Conservation (phyloP, 371 early-diverging fungal species). For the Actinomucor elegans region DNA sequence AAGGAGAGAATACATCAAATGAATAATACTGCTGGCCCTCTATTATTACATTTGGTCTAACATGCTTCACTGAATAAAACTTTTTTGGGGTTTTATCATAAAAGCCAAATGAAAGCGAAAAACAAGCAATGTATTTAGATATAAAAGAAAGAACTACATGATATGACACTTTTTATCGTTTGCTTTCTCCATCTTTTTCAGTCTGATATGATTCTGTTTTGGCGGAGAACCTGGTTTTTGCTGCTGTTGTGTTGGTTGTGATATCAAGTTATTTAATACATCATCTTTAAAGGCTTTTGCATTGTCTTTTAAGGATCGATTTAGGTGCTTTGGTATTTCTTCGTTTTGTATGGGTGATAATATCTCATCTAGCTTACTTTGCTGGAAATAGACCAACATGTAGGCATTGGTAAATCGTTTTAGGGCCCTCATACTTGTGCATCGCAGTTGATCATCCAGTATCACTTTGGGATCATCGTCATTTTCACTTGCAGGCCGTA, state of each 20-base stretch:
- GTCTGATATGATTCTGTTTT: conserved; percentile 18
- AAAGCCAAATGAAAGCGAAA: too few species aligned
- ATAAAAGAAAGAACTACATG: conserved; percentile 12
- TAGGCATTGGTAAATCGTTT: conserved; percentile 64
- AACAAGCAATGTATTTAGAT: too few species aligned
- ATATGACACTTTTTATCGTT: conserved; percentile 22
- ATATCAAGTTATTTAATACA: conserved; percentile 18
- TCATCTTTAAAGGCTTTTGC: conserved; percentile 54
- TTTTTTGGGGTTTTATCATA: too few species aligned
- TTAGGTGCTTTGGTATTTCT: conserved; percentile 66
- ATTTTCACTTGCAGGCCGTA: conserved; percentile 1
- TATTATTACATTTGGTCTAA: neutral
- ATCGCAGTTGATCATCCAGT: conserved; percentile 16
- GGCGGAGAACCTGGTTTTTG: conserved; percentile 5
- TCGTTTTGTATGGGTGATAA: conserved; percentile 57
- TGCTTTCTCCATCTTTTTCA: conserved; percentile 15
- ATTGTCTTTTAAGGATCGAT: conserved; percentile 18
- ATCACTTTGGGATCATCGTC: conserved; percentile 5
- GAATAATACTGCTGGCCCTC: too few species aligned
- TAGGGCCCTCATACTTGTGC: conserved; percentile 14
- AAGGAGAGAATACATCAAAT: neutral
- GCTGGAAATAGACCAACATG: conserved; percentile 93
- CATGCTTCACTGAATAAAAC: too few species aligned
- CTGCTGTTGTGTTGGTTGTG: conserved; percentile 7
- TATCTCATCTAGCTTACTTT: conserved; percentile 67